Evolutionary conservation across 352 stramenopile genomes (phyloP).

Genomic region (Globisporangium heterothallicum): DNA sequence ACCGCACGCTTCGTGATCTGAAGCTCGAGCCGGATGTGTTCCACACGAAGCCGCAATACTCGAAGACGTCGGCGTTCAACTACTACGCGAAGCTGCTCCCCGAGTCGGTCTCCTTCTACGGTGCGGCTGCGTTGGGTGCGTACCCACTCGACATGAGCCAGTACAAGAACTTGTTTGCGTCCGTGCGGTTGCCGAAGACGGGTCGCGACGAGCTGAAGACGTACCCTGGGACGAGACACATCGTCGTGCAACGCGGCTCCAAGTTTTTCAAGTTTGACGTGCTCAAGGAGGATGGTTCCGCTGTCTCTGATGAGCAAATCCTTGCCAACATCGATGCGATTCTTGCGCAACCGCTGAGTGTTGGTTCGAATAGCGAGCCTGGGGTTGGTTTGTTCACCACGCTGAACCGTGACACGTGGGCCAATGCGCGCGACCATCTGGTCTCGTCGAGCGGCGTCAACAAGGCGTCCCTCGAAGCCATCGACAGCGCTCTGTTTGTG

Average conservation of each 20-base stretch:
- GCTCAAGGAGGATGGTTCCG: constrained; percentile 49
- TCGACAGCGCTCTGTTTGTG: constrained; percentile 86
- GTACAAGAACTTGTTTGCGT: constrained; percentile 88
- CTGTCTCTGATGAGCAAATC: constrained; percentile 71
- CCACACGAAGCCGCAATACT: constrained; percentile 80
- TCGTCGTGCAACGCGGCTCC: constrained; percentile 82
- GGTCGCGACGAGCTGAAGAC: constrained; percentile 73
- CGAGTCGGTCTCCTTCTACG: constrained; percentile 84
- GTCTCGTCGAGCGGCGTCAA: constrained; percentile 48
- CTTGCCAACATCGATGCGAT: constrained; percentile 84
- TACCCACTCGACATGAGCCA: constrained; percentile 92
- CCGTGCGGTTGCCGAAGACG: constrained; percentile 56
- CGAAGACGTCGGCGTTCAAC: constrained; percentile 76
- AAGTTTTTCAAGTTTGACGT: constrained; percentile 88
- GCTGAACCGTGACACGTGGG: constrained; percentile 81
- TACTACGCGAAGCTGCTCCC: constrained; percentile 82
- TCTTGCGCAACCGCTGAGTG: constrained; percentile 48
- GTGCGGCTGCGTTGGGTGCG: constrained; percentile 71
- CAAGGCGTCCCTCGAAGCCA: constrained; percentile 63
- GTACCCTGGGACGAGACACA: constrained; percentile 53
- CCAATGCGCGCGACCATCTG: constrained; percentile 53
- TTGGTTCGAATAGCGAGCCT: constrained; percentile 25
- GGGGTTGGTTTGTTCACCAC: constrained; percentile 79
- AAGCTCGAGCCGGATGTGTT: constrained; percentile 87
- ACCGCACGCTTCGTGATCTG: constrained; percentile 72